Conservation (phyloP, 2,329 filamentous ascomycete genomes). For the Boeremia exigua region DNA sequence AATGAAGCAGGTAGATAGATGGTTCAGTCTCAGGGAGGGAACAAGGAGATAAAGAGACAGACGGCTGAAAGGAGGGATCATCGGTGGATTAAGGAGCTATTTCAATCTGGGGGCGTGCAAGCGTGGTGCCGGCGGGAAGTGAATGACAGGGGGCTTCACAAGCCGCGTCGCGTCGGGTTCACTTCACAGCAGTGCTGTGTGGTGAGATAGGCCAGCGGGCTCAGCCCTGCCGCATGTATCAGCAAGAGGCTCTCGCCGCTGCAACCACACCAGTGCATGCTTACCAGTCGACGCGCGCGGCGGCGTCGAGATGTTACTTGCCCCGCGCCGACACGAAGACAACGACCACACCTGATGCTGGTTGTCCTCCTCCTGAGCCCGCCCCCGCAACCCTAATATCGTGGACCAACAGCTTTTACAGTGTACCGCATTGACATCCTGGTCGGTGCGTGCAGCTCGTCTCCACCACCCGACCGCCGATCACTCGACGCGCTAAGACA, state of each 20-base stretch:
- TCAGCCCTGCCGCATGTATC: constrained; percentile 36
- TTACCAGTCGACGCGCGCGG: constrained; percentile 16
- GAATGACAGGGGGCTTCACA: constrained; percentile 23
- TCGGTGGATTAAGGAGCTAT: constrained; percentile 28
- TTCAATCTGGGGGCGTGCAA: constrained; percentile 23
- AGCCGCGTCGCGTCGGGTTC: constrained; percentile 21
- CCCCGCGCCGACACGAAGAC: constrained; percentile 24
- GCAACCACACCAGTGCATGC: constrained; percentile 21
- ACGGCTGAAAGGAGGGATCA: neutral
- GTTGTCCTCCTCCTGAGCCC: constrained; percentile 3
- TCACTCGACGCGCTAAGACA: constrained; percentile 33
- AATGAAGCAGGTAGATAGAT: neutral
- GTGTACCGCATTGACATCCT: neutral
- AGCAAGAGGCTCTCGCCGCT: constrained; percentile 27
- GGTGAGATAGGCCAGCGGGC: constrained; percentile 32
- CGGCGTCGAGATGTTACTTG: constrained; percentile 38
- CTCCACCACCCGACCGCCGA: constrained; percentile 14
- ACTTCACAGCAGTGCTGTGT: constrained; percentile 19
- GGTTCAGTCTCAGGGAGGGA: constrained; percentile 4
- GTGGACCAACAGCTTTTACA: neutral
- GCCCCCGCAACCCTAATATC: constrained; percentile 10
- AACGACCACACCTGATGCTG: neutral
- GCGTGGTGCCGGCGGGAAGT: constrained; percentile 24
- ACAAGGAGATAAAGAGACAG: constrained; percentile 16
- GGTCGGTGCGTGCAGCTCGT: constrained; percentile 8